Percentiles rank a stretch among this genome's conserved stretches.
Conservation (phyloP, 2,329 filamentous ascomycete genomes). For the Alternaria panax region DNA sequence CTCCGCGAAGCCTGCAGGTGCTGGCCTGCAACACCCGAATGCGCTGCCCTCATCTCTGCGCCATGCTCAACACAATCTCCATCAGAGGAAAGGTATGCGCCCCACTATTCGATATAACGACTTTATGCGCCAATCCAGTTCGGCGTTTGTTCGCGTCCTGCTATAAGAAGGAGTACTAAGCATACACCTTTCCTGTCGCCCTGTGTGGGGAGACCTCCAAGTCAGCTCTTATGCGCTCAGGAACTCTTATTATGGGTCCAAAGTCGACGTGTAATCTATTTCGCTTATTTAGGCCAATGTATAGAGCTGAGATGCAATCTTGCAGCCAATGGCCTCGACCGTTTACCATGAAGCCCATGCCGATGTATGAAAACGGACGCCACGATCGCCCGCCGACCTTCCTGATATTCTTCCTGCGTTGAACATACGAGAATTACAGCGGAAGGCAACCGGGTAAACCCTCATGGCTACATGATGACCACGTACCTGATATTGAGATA, state of each 20-base stretch:
- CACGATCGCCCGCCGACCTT: neutral
- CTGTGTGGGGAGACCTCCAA: neutral
- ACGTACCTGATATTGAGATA: neutral
- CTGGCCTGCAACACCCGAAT: neutral
- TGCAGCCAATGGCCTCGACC: neutral
- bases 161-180: neutral
- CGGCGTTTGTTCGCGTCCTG: neutral
- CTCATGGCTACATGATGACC: neutral
- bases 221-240: neutral
- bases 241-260: neutral
- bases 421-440: neutral
- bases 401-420: neutral
- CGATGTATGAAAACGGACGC: constrained; percentile 2
- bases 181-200: neutral
- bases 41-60: neutral
- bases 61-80: neutral
- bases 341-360: neutral
- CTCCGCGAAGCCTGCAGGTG: neutral
- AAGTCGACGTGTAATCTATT: neutral
- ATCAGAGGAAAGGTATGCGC: neutral
- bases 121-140: neutral
- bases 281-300: neutral
- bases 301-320: neutral
- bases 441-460: neutral
- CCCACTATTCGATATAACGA: neutral